Evolutionary conservation across 164 flowering plant species (phyloP), one percentile per base, ranked within the genome.

Genomic region (Stephania cephalantha): DNA sequence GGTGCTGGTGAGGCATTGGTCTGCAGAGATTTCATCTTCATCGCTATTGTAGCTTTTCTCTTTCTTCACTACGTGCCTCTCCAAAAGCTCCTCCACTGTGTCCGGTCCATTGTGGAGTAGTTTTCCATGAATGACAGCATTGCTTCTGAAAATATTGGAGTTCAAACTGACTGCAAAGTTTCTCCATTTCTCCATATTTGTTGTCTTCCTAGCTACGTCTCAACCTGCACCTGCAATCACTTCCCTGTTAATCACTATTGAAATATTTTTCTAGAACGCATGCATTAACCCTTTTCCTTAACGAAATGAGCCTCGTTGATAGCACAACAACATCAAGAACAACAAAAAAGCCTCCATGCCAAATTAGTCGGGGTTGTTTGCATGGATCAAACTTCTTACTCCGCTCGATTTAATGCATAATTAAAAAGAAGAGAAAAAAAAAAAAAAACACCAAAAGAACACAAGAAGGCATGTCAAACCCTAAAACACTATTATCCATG

Each of bases 11-110:
- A 92, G 88, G 15, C 85, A 82, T 75, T 85, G 90, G 20, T 88
- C 86, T 53, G 78, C 79, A 12, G 69, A 31, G 42, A 88, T 46
- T 77, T 87, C 90, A 30, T 80, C 85, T 61, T 90, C 92, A 5
- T 88, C 89, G 29, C 75, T 84, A 67, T 80, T 75, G 29, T 64
- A 46, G 29, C 76, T 45, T 65, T 79, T 80, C 73, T 85, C 84
- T 64, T 85, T 78, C 82, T 90, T 89, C 55, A 76, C 90, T 31
- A 89, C 22, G 81, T 90, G 93, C 45, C 97, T 73, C 30, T 92
- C 97, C 9, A 91, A 35, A 0, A 92, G 84, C 79, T 92, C 94
- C 22, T 92, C 93, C 6, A 92, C 72, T n/a, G 97, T 89, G 84
- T 91, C 97, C 6, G 94, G 97, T 1, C 97, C 97, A 20, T 89